Evolutionary conservation across 2,329 filamentous ascomycete genomes (phyloP).

Genomic region (Botrytis hyacinthi): DNA sequence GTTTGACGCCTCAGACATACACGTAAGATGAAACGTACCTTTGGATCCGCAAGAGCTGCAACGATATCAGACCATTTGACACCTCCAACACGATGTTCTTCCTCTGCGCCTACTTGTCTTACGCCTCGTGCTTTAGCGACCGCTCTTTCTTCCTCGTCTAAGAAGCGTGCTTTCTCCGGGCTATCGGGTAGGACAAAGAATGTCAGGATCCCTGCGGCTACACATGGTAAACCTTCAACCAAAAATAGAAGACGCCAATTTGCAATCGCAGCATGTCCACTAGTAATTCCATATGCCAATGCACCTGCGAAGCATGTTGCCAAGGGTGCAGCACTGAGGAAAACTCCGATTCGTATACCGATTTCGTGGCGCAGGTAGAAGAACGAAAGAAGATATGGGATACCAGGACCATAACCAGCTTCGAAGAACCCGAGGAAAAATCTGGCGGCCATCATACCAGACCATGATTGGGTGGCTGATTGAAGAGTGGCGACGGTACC

Average conservation of each 20-base stretch:
- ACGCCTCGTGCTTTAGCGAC: slow-evolving; percentile 55
- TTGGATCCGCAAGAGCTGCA: slow-evolving; percentile 47
- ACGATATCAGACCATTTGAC: slow-evolving; percentile 48
- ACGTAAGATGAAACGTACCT: slow-evolving; percentile 33
- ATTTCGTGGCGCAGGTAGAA: slow-evolving; percentile 57
- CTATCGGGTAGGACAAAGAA: slow-evolving; percentile 55
- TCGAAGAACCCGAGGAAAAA: slow-evolving; percentile 44
- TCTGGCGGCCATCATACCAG: slow-evolving; percentile 39
- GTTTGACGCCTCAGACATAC: not conserved
- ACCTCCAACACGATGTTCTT: slow-evolving; percentile 48
- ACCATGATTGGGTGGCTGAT: slow-evolving; percentile 40
- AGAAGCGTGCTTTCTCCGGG: slow-evolving; percentile 51
- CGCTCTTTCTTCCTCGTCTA: slow-evolving; percentile 45
- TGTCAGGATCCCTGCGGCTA: slow-evolving; percentile 52
- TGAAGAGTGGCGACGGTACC: slow-evolving; percentile 45
- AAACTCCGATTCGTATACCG: slow-evolving; percentile 67
- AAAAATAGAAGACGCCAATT: slow-evolving; percentile 65
- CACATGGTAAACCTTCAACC: slow-evolving; percentile 61
- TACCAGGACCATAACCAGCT: slow-evolving; percentile 39
- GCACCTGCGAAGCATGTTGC: slow-evolving; percentile 70
- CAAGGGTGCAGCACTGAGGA: slow-evolving; percentile 63
- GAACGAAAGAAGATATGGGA: slow-evolving; percentile 47
- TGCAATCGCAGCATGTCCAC: slow-evolving; percentile 52
- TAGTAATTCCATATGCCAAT: slow-evolving; percentile 66
- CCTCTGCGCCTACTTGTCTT: slow-evolving; percentile 51